Percentiles rank a stretch among this genome's conserved stretches.
Evolutionary conservation across 148 eudicot genomes (phyloP).

Genomic region (Fallopia convolvulus): DNA sequence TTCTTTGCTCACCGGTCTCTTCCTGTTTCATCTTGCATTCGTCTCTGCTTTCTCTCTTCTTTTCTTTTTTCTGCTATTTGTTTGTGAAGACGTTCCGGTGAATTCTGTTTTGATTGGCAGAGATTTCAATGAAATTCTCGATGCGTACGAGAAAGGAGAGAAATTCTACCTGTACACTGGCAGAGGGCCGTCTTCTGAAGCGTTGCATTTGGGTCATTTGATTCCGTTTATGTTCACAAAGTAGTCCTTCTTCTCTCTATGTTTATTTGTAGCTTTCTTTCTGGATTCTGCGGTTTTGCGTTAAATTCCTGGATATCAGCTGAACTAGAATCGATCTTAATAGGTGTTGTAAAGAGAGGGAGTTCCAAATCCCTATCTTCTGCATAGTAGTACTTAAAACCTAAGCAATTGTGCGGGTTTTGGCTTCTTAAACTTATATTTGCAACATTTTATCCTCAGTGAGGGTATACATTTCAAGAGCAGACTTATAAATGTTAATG

Average conservation of each 20-base stretch:
- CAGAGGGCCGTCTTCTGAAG: conserved; percentile 92
- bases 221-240: conserved; percentile 96
- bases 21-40: background rate
- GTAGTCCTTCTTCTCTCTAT: conserved; percentile 22
- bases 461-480: background rate
- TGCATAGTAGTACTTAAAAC: background rate
- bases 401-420: background rate
- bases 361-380: background rate
- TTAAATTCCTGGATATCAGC: background rate
- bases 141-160: conserved; percentile 78
- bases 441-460: background rate
- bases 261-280: no score
- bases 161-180: conserved; percentile 91
- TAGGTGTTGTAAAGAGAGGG: background rate
- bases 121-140: conserved; percentile 67
- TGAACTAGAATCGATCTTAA: background rate
- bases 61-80: background rate
- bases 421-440: background rate
- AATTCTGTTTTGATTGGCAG: conserved; percentile 17
- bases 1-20: conserved; percentile 86
- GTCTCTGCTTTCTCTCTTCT: background rate
- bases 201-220: conserved; percentile 93
- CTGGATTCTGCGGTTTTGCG: background rate
- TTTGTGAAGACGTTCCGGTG: background rate
- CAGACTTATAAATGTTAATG: background rate